Percentiles rank a stretch among this genome's conserved stretches.
These are phyloP conservation scores for Yueomyces sinensis DNA, from an alignment of 805 yeast genomes.

Conservation along the genomic window DNA sequence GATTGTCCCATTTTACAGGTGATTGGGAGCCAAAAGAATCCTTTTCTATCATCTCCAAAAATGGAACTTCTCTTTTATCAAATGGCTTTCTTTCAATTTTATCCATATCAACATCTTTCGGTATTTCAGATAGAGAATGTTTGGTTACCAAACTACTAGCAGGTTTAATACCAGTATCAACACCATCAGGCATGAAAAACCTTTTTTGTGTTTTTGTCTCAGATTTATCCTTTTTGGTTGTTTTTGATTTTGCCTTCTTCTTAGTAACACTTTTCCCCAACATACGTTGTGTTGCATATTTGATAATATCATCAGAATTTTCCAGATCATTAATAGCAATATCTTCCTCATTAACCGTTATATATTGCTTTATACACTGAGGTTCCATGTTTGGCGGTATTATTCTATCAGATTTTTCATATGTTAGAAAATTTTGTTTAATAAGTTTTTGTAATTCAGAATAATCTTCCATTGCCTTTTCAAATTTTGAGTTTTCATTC, in stretches of 20 bases:
- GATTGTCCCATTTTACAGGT: conserved; percentile 2
- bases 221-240: conserved; percentile 1
- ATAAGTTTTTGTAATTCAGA: conserved; percentile 62
- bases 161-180: conserved; percentile 45
- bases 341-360: conserved; percentile 65
- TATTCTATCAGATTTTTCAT: conserved; percentile 47
- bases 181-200: conserved; percentile 67
- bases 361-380: conserved; percentile 36
- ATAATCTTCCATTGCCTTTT: conserved; percentile 76
- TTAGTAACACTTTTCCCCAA: conserved; percentile 23
- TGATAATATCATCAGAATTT: conserved; percentile 56
- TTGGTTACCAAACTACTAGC: conserved; percentile 37
- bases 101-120: not conserved
- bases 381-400: conserved; percentile 50
- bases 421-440: conserved; percentile 31
- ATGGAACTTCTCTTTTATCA: not conserved
- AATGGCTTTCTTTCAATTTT: not conserved
- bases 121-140: conserved; percentile 1
- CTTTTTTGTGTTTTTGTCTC: conserved; percentile 3
- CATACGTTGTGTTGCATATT: conserved; percentile 55
- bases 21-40: conserved; percentile 4
- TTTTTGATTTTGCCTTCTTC: conserved; percentile 6
- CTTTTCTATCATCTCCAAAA: conserved; percentile 4
- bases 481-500: conserved; percentile 67
- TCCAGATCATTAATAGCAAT: conserved; percentile 36